Evolutionary conservation across 495 filamentous ascomycete species (phyloP), one percentile per base, ranked within the genome.

Genomic region (Amorphotheca resinae): DNA sequence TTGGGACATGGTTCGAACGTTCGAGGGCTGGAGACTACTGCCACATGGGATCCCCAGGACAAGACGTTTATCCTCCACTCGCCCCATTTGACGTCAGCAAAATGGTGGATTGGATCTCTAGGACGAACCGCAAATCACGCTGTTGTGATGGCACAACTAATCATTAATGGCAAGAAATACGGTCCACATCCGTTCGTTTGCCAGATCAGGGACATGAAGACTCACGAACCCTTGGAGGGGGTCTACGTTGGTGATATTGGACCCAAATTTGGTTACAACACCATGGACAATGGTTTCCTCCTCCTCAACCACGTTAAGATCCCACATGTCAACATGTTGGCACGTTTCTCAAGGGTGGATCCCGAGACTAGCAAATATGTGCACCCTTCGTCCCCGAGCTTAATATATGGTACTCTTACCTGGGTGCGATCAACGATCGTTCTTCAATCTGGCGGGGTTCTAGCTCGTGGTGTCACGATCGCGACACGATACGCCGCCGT

Each of bases 61-160:
- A 76, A 81, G 60, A 80, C 75, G 4, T 85, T 84, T 59, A 74
- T 64, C 34, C 70, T 87, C 37, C 72, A 80, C 51, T 79, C 77
- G 0, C 82, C 82, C 0, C 61, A 68, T 41, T 62, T 82, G 41
- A 84, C 79, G 8, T 68, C 78, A 12, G 74, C 74, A 28, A 87
- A 87, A 55, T 87, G 80, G 80, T 86, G 82, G 82, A 82, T 84
- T 52, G 82, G 82, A 0, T 78, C 76, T 18, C 64, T 84, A 4
- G 82, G 82, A 35, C 60, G 74, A n/a, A 74, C 76, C 8, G 80
- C 82, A 15, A 86, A 82, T 48, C 72, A 84, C 59, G 80, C 82
- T 0, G 72, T 80, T 20, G 82, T 87, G 1, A 79, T 84, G 75
- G 82, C 82, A 9, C 77, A 84, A 53, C 59, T 82, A 31, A 67